Evolutionary conservation across 2,329 filamentous ascomycete genomes (phyloP).

Genomic region (Clarireedia hainanense): DNA sequence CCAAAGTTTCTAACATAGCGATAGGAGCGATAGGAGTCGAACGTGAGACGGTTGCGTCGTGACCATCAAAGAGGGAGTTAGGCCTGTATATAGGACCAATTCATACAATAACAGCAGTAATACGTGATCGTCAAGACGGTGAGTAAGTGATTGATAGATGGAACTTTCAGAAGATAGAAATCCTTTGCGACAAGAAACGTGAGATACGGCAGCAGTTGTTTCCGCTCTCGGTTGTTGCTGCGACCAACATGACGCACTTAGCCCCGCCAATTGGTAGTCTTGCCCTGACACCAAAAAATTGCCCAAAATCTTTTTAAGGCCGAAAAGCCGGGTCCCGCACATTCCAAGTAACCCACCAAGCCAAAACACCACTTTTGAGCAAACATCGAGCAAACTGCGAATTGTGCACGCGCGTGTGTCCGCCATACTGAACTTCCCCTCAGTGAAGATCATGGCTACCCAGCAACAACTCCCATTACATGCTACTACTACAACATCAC

Average conservation of each 20-base stretch:
- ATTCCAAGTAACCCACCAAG: constrained; percentile 7
- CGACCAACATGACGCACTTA: background rate
- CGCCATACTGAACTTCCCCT: background rate
- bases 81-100: background rate
- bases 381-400: constrained; percentile 6
- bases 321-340: background rate
- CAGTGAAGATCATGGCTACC: background rate
- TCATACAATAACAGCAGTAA: background rate
- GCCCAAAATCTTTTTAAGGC: constrained; percentile 8
- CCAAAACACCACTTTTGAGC: constrained; percentile 3
- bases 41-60: background rate
- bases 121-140: background rate
- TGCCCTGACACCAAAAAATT: background rate
- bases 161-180: background rate
- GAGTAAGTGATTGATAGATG: background rate
- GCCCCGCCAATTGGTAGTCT: background rate
- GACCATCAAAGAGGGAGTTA: background rate
- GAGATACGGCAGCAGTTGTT: background rate
- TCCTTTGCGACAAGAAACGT: background rate
- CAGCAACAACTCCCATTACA: background rate
- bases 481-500: background rate
- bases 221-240: background rate
- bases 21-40: background rate
- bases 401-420: background rate
- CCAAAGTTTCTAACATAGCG: constrained; percentile 29